Conservation (phyloP, 2,329 filamentous ascomycete species). For the Talaromyces atroroseus region DNA sequence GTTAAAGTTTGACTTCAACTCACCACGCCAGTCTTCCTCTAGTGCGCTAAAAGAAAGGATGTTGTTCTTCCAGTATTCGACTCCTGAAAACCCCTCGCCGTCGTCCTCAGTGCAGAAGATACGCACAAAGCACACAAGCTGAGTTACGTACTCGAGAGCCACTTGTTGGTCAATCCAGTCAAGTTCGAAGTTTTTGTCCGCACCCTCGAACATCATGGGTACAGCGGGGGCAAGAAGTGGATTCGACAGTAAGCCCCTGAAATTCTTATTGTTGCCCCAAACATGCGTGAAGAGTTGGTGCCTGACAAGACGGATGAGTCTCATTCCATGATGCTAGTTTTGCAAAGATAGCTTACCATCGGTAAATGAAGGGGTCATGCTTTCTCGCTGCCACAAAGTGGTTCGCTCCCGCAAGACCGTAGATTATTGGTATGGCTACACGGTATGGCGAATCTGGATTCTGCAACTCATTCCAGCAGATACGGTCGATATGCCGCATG, state of each 20-base stretch:
- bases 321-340: neutral
- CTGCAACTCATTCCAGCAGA: slow-evolving; percentile 33
- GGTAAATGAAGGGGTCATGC: slow-evolving; percentile 11
- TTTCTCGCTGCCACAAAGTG: slow-evolving; percentile 11
- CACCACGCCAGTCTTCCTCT: slow-evolving; percentile 1
- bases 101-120: slow-evolving; percentile 12
- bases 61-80: slow-evolving; percentile 10
- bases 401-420: neutral
- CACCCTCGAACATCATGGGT: slow-evolving; percentile 15
- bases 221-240: slow-evolving; percentile 10
- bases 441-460: neutral
- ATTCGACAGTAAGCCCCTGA: neutral
- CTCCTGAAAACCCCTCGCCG: slow-evolving; percentile 7
- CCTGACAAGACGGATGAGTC: neutral
- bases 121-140: slow-evolving; percentile 3
- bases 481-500: slow-evolving; percentile 36
- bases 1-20: neutral
- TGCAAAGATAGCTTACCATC: neutral
- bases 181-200: slow-evolving; percentile 9
- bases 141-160: slow-evolving; percentile 5
- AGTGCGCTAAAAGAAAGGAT: slow-evolving; percentile 1
- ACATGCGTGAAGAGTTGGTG: slow-evolving; percentile 9
- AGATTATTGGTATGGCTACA: slow-evolving; percentile 14
- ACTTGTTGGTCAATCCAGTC: slow-evolving; percentile 8
- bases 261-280: slow-evolving; percentile 7